Evolutionary conservation across 108 stramenopile species (phyloP).

Genomic region (Skeletonema potamos): DNA sequence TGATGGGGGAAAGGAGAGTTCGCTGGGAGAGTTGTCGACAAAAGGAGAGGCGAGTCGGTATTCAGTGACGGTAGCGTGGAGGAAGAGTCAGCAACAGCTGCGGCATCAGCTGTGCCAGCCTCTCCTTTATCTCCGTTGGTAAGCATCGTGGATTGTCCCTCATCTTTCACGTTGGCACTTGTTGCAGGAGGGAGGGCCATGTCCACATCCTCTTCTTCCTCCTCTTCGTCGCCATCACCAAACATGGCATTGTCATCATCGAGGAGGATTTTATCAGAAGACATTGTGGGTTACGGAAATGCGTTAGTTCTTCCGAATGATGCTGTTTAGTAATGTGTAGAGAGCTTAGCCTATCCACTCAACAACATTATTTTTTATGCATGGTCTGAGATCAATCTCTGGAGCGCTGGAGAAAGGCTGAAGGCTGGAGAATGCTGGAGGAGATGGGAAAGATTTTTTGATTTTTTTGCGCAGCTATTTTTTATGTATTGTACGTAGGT

Average conservation of each 20-base stretch:
- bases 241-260: constrained; percentile 39
- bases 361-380: too few species aligned
- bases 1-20: constrained; percentile 81
- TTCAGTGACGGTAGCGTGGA: not conserved
- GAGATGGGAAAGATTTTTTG: too few species aligned
- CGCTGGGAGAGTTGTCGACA: constrained; percentile 13
- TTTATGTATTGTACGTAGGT: too few species aligned
- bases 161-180: constrained; percentile 12
- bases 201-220: constrained; percentile 39
- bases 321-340: not conserved
- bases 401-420: too few species aligned
- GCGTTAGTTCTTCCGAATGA: not conserved
- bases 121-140: constrained; percentile 1
- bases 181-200: not conserved
- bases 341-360: too few species aligned
- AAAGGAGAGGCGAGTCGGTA: constrained; percentile 34
- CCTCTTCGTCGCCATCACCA: constrained; percentile 43
- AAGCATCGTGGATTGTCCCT: not conserved
- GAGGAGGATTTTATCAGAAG: constrained; percentile 21
- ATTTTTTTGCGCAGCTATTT: too few species aligned
- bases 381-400: too few species aligned
- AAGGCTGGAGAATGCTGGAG: too few species aligned
- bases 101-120: not conserved
- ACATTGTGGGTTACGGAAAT: not conserved
- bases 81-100: not conserved